These are phyloP conservation scores for Knoxia roxburghii DNA, from an alignment of 257 asterid species.

Conservation along the genomic window DNA sequence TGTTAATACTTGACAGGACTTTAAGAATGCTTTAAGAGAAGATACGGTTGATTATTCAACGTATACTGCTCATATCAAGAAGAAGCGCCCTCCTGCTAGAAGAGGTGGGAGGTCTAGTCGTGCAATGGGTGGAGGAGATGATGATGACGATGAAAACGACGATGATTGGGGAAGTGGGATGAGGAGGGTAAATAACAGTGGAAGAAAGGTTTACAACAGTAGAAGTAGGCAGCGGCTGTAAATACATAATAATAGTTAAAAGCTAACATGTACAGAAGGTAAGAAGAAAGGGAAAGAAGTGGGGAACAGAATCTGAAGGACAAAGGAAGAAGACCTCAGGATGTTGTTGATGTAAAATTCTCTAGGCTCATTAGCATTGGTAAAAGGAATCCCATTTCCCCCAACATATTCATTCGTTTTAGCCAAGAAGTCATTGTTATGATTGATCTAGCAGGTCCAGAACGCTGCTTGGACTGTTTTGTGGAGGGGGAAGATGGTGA, in stretches of 20 bases:
- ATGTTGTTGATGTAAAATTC: neutral
- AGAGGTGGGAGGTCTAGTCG: slow-evolving; percentile 28
- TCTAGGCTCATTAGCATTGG: neutral
- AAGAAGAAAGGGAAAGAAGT: slow-evolving; percentile 23
- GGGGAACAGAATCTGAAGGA: slow-evolving; percentile 11
- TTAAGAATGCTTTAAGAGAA: slow-evolving; percentile 40
- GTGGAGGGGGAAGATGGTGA: slow-evolving; percentile 3
- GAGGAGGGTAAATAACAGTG: slow-evolving; percentile 39
- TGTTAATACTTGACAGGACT: slow-evolving; percentile 21
- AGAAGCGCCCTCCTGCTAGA: slow-evolving; percentile 36
- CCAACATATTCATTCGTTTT: neutral
- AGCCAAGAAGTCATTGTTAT: neutral
- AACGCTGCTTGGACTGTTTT: neutral
- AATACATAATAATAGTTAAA: slow-evolving; percentile 47
- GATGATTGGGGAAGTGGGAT: slow-evolving; percentile 37
- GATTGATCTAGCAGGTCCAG: neutral
- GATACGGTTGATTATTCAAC: slow-evolving; percentile 39
- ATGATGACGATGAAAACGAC: slow-evolving; percentile 25
- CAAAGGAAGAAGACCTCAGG: slow-evolving; percentile 1
- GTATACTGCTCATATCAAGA: slow-evolving; percentile 35
- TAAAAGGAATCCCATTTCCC: slow-evolving; percentile 4
- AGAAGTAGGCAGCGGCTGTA: slow-evolving; percentile 73
- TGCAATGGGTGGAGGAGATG: slow-evolving; percentile 19
- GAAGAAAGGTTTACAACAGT: slow-evolving; percentile 37
- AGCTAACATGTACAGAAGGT: slow-evolving; percentile 74